Conservation (phyloP, 73 alveolate species). For the Paramecium tetraurelia region DNA sequence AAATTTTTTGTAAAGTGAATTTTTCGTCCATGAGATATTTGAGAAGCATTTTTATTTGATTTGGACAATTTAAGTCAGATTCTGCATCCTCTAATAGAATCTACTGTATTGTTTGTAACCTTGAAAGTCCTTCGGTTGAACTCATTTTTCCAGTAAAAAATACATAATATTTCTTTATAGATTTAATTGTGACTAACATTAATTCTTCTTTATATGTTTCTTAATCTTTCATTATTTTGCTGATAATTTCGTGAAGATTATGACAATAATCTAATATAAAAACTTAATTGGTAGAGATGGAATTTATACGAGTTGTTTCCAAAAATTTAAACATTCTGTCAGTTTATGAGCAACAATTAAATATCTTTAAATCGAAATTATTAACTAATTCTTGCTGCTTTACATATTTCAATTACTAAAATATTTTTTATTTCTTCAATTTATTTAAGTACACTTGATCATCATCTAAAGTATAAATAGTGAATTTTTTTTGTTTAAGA, state of each 20-base stretch:
- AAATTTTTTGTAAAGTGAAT: background rate
- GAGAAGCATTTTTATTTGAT: background rate
- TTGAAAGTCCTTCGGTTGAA: background rate
- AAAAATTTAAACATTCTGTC: background rate
- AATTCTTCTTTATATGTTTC: background rate
- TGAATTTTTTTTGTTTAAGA: too few relatives aligned
- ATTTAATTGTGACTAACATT: background rate
- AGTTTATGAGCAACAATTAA: background rate
- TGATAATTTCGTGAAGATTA: background rate
- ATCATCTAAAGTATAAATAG: background rate
- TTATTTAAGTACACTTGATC: background rate
- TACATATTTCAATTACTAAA: background rate
- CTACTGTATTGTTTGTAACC: background rate
- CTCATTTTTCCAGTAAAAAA: background rate
- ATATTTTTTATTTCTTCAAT: too few relatives aligned
- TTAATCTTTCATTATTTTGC: background rate
- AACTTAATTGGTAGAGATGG: background rate
- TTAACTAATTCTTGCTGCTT: background rate
- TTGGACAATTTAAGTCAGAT: background rate
- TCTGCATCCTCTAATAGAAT: background rate
- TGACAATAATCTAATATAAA: background rate
- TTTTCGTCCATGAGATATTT: background rate
- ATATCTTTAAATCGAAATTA: background rate
- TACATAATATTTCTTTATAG: background rate
- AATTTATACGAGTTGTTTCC: background rate